Evolutionary conservation across 2,329 filamentous ascomycete species (phyloP).

Genomic region (Thermomyces lanuginosus): DNA sequence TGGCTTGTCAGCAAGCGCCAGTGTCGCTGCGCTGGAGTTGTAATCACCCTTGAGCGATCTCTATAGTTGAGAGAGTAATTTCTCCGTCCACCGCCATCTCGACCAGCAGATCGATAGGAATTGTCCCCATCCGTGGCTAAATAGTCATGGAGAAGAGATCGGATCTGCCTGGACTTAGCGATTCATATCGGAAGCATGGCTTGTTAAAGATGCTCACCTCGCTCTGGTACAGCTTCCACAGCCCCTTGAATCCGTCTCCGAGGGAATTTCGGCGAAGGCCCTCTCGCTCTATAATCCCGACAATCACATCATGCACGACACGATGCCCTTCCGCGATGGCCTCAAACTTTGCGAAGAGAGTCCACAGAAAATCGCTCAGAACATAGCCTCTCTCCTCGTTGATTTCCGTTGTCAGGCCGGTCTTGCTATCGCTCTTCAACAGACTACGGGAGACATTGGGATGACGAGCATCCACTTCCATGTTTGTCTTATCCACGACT

Average conservation of each 20-base stretch:
- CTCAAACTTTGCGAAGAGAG: conserved; percentile 89
- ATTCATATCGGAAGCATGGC: background rate
- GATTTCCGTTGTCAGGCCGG: conserved; percentile 49
- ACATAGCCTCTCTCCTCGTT: conserved; percentile 68
- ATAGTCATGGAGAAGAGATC: conserved; percentile 86
- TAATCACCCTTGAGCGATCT: conserved; percentile 32
- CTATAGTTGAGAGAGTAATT: conserved; percentile 34
- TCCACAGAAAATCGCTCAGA: conserved; percentile 80
- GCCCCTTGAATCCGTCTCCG: conserved; percentile 78
- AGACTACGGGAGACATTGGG: conserved; percentile 53
- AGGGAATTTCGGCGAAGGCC: conserved; percentile 49
- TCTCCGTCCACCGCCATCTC: conserved; percentile 33
- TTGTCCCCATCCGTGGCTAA: conserved; percentile 78
- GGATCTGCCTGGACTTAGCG: conserved; percentile 39
- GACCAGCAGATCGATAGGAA: conserved; percentile 38
- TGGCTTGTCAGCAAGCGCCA: conserved; percentile 1
- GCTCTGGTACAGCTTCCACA: conserved; percentile 97
- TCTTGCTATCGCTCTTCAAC: conserved; percentile 31
- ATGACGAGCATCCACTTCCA: conserved; percentile 82
- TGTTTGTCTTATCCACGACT: conserved; percentile 87
- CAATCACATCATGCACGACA: conserved; percentile 81
- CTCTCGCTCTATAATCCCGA: conserved; percentile 70
- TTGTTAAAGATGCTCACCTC: conserved; percentile 34
- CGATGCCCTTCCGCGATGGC: conserved; percentile 92
- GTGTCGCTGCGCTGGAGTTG: background rate